A percentile compares a stretch with the other conserved stretches of the same genome.
phyloP scores from a whole-genome alignment of 768 basidiomycete species.

The Lactarius evosmus region DNA sequence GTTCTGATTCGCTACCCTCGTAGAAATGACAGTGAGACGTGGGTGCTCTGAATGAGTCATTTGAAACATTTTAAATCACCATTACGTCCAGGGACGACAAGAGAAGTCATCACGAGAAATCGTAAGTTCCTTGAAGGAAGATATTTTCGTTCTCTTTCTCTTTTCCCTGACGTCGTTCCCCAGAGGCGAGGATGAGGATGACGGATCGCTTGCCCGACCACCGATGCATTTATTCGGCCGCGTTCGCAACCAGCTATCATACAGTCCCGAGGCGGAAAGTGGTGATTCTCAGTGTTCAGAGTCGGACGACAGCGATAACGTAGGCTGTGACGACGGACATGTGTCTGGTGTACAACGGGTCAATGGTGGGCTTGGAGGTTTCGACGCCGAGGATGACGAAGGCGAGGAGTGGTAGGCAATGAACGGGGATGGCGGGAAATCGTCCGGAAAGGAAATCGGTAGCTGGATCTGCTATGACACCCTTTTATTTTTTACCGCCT shows the following conservation, averaged over 20 bases:
- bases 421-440: neutral
- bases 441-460: constrained; percentile 9
- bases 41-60: neutral
- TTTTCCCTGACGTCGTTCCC: neutral
- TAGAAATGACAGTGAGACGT: constrained; percentile 7
- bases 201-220: constrained; percentile 10
- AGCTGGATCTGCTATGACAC: neutral
- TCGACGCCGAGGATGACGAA: neutral
- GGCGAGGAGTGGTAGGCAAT: neutral
- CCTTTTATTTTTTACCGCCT: neutral
- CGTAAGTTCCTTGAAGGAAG: constrained; percentile 10
- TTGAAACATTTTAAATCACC: neutral
- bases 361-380: neutral
- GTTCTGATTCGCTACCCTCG: neutral
- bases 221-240: constrained; percentile 18
- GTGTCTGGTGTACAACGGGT: neutral
- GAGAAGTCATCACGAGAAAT: neutral
- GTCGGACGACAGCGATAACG: neutral
- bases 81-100: constrained; percentile 2
- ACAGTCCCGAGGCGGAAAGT: neutral
- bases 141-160: neutral
- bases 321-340: neutral
- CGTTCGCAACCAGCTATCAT: neutral
- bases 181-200: neutral
- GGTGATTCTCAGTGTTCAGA: constrained; percentile 1